Evolutionary conservation across 331 rosid species (phyloP), one percentile per base, ranked within the genome.

Genomic region (Stylosanthes scabra): DNA sequence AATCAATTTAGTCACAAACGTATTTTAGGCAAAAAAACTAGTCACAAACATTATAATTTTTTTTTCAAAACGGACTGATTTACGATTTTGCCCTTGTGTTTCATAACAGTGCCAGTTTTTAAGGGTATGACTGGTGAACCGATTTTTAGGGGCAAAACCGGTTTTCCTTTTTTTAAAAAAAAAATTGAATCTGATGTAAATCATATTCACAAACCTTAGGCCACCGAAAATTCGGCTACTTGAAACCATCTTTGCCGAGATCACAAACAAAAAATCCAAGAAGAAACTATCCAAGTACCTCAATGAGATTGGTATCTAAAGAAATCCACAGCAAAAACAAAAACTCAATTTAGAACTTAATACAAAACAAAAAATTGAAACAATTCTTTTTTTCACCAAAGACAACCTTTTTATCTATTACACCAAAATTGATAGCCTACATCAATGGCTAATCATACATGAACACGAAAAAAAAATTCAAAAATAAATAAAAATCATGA

Each of bases 161-260:
- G n/a, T n/a, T n/a, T n/a, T n/a, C n/a, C n/a, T n/a, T n/a, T n/a
- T n/a, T n/a, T n/a, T n/a, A n/a, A n/a, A n/a, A n/a, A n/a, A n/a
- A n/a, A n/a, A n/a, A n/a, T n/a, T n/a, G n/a, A n/a, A n/a, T n/a
- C n/a, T n/a, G n/a, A n/a, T n/a, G n/a, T n/a, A n/a, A n/a, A n/a
- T n/a, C n/a, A n/a, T n/a, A n/a, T n/a, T n/a, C n/a, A n/a, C n/a
- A n/a, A n/a, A n/a, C n/a, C n/a, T n/a, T n/a, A n/a, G 37, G 2
- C 37, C 37, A 20, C 68, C 52, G 39, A 73, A 74, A 74, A 67
- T 50, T 60, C 65, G 69, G 34, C 80, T 71, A 42, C 74, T 63
- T 78, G 31, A 59, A 78, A 80, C 31, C 88, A 83, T 88, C 72
- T 61, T 62, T 74, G 66, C 51, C 34, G 15, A 56, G 70, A 57